Evolutionary conservation across 164 flowering plant genomes (phyloP).

Genomic region (Aristolochia californica): DNA sequence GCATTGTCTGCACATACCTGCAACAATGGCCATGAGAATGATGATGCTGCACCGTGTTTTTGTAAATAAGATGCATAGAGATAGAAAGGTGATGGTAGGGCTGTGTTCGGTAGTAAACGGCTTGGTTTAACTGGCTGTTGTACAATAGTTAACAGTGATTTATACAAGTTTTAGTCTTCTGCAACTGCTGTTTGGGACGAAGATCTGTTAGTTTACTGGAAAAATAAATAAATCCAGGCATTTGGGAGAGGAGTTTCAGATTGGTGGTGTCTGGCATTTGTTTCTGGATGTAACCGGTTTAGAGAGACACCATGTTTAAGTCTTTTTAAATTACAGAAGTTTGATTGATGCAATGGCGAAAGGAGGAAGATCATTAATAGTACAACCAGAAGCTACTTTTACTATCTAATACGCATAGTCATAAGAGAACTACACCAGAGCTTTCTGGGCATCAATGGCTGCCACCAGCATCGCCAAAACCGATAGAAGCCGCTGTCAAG

Average conservation of each 20-base stretch:
- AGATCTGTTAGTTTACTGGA: too few relatives aligned
- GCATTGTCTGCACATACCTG: neutral
- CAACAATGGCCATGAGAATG: neutral
- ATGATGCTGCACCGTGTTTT: neutral
- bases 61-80: neutral
- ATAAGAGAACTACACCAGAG: constrained; percentile 61
- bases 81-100: too few relatives aligned
- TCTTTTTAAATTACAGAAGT: too few relatives aligned
- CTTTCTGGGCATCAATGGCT: constrained; percentile 40
- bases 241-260: too few relatives aligned
- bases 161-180: neutral
- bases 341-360: too few relatives aligned
- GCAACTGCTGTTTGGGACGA: too few relatives aligned
- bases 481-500: constrained; percentile 45
- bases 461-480: constrained; percentile 37
- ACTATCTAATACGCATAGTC: constrained; percentile 52
- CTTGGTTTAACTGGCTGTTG: neutral
- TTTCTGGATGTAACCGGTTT: too few relatives aligned
- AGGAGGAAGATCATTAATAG: too few relatives aligned
- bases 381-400: too few relatives aligned
- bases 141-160: neutral
- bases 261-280: too few relatives aligned
- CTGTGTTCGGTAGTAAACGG: neutral
- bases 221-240: too few relatives aligned
- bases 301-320: too few relatives aligned